These are phyloP conservation scores for Gnomoniopsis sp. DNA, from an alignment of 2,329 filamentous ascomycete species.

Conservation along the genomic window DNA sequence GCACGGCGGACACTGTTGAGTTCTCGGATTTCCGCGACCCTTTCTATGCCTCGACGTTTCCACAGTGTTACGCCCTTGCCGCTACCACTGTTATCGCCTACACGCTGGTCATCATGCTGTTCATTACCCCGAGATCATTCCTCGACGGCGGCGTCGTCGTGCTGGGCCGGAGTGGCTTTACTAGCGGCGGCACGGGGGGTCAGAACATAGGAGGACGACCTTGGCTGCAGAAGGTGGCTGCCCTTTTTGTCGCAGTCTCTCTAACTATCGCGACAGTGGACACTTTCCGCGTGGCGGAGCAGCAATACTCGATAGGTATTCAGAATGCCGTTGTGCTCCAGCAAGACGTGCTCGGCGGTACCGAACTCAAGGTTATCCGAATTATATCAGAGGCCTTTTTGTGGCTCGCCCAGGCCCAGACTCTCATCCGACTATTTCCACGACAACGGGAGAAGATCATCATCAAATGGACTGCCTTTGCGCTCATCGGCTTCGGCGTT, in stretches of 20 bases:
- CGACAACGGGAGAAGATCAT: slow-evolving; percentile 96
- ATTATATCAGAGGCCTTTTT: slow-evolving; percentile 95
- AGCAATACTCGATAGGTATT: slow-evolving; percentile 74
- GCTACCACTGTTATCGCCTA: slow-evolving; percentile 89
- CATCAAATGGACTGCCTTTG: slow-evolving; percentile 98
- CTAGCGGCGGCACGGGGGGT: slow-evolving; percentile 72
- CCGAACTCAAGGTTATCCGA: slow-evolving; percentile 84
- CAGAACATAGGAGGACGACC: slow-evolving; percentile 88
- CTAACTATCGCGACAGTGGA: slow-evolving; percentile 91
- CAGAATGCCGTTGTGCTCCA: slow-evolving; percentile 78
- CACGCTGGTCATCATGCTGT: slow-evolving; percentile 87
- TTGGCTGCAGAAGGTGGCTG: slow-evolving; percentile 84
- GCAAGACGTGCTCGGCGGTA: slow-evolving; percentile 73
- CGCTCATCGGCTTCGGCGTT: slow-evolving; percentile 84
- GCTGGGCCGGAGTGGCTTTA: slow-evolving; percentile 77
- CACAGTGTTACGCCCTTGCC: slow-evolving; percentile 88
- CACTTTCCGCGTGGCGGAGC: slow-evolving; percentile 79
- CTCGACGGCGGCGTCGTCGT: slow-evolving; percentile 82
- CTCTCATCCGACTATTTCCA: slow-evolving; percentile 89
- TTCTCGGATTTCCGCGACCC: slow-evolving; percentile 73
- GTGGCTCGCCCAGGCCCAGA: slow-evolving; percentile 97
- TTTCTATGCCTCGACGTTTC: slow-evolving; percentile 91
- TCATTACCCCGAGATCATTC: slow-evolving; percentile 93
- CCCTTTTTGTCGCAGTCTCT: slow-evolving; percentile 73
- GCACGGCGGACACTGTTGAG: slow-evolving; percentile 28